Evolutionary conservation across 1,284 basidiomycete species (phyloP).

Genomic region (Ceratorhiza oryzae-sativae): DNA sequence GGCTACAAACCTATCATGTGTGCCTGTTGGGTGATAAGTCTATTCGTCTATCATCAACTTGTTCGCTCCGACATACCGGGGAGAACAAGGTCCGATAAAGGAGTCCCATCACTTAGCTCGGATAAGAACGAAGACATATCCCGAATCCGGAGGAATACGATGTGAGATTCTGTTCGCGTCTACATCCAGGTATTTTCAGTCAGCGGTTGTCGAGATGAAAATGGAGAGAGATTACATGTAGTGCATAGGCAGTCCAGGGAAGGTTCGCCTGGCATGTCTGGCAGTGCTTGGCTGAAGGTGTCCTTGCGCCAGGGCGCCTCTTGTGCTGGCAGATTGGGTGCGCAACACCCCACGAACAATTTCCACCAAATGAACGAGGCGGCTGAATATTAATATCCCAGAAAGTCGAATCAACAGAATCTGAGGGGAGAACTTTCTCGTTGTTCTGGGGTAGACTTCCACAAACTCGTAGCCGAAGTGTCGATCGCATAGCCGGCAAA

Average conservation of each 20-base stretch:
- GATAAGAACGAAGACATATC: slow-evolving; percentile 67
- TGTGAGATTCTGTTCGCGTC: slow-evolving; percentile 12
- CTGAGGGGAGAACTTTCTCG: neutral
- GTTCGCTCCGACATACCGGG: slow-evolving; percentile 63
- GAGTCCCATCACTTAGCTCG: slow-evolving; percentile 67
- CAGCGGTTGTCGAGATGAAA: too few relatives aligned
- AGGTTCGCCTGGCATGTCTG: neutral
- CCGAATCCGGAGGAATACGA: slow-evolving; percentile 65
- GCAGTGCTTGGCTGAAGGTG: neutral
- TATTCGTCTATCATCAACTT: neutral
- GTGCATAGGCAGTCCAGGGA: slow-evolving; percentile 17
- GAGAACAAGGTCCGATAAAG: slow-evolving; percentile 73
- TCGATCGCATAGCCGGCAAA: neutral
- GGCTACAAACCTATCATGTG: slow-evolving; percentile 69
- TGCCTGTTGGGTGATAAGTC: slow-evolving; percentile 53
- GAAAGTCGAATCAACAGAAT: neutral
- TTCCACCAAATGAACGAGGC: neutral
- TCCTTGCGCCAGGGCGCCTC: neutral
- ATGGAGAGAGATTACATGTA: neutral
- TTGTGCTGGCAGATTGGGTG: slow-evolving; percentile 3
- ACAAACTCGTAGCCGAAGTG: neutral
- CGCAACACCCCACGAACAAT: neutral
- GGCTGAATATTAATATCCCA: neutral
- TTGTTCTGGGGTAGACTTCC: neutral
- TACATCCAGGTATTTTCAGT: neutral